Evolutionary conservation across 1,284 basidiomycete genomes (phyloP).

Genomic region (Microbotryum scabiosae): DNA sequence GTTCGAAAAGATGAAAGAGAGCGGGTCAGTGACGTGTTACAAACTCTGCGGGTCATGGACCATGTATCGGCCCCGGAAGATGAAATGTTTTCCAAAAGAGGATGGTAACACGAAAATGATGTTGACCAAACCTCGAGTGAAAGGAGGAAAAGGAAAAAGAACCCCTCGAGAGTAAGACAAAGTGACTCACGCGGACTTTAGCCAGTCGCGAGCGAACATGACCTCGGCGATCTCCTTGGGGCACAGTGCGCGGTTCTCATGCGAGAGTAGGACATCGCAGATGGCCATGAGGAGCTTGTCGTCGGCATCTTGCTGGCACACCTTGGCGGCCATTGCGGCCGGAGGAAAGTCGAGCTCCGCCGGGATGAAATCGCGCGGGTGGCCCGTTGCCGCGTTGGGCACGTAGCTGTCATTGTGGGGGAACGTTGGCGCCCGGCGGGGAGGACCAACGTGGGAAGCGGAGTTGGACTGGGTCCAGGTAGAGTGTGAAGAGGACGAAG

Average conservation of each 20-base stretch:
- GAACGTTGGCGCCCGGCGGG: slow-evolving; percentile 12
- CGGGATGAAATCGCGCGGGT: slow-evolving; percentile 24
- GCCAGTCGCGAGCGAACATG: slow-evolving; percentile 31
- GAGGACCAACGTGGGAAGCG: too few relatives aligned
- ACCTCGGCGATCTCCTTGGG: slow-evolving; percentile 36
- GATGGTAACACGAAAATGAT: not conserved
- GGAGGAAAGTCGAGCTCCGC: slow-evolving; percentile 25
- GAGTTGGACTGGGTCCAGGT: too few relatives aligned
- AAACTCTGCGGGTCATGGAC: too few relatives aligned
- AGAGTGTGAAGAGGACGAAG: too few relatives aligned
- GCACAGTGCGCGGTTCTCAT: slow-evolving; percentile 33
- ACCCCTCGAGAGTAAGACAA: not conserved
- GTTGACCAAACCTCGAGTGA: not conserved
- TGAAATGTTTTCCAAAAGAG: too few relatives aligned
- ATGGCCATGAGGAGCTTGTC: slow-evolving; percentile 32
- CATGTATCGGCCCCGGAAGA: too few relatives aligned
- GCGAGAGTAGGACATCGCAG: slow-evolving; percentile 25
- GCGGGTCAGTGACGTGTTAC: too few relatives aligned
- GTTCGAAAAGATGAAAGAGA: too few relatives aligned
- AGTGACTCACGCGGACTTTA: slow-evolving; percentile 29
- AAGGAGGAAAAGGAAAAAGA: not conserved
- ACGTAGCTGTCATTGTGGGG: slow-evolving; percentile 25
- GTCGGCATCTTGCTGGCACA: slow-evolving; percentile 27
- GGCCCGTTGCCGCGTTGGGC: slow-evolving; percentile 15
- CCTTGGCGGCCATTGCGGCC: slow-evolving; percentile 8